A percentile compares a stretch with the other conserved stretches of the same genome.
Evolutionary conservation across 306 rosid genomes (phyloP).

Genomic region (Fagus crenata): DNA sequence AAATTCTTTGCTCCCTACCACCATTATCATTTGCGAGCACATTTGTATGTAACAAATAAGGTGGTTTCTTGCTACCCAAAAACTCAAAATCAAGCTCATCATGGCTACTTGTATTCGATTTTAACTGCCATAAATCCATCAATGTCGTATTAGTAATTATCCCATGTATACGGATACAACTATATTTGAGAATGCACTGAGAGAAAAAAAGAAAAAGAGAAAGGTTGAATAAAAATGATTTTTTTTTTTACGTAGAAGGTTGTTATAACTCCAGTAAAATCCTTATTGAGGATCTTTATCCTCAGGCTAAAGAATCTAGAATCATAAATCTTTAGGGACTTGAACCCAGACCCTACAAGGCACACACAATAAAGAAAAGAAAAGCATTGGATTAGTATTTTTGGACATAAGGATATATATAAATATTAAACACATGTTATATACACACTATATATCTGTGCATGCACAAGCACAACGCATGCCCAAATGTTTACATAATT

Average conservation of each 20-base stretch:
- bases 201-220: no score
- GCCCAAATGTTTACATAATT: no score
- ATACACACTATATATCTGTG: no score
- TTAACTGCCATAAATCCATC: constrained; percentile 18
- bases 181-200: background rate
- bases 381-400: no score
- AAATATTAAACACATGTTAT: no score
- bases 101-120: background rate
- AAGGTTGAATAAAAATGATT: no score
- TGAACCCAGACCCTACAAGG: constrained; percentile 22
- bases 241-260: constrained; percentile 30
- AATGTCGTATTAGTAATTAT: no score
- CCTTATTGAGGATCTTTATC: constrained; percentile 16
- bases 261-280: constrained; percentile 17
- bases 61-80: constrained; percentile 14
- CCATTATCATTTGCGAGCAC: constrained; percentile 10
- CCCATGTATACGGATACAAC: no score
- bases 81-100: constrained; percentile 44
- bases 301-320: constrained; percentile 32
- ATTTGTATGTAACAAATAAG: constrained; percentile 28
- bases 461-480: background rate
- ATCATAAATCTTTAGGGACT: constrained; percentile 1
- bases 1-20: constrained; percentile 26
- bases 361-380: background rate
- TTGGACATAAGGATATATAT: no score